These are phyloP conservation scores for Populus trichocarpa DNA, from an alignment of 441 rosid species.

Conservation along the genomic window DNA sequence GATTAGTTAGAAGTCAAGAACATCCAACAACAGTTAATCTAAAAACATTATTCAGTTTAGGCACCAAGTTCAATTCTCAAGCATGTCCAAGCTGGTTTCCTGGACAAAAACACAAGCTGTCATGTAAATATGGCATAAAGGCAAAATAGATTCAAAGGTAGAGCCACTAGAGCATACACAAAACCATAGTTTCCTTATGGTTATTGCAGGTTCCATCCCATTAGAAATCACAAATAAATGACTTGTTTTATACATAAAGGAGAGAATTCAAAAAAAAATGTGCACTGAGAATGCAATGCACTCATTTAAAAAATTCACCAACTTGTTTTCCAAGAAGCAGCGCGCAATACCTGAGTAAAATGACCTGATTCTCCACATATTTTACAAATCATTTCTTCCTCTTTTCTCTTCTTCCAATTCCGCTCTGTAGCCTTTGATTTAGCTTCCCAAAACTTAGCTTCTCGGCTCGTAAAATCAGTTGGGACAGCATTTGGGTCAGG, in stretches of 20 bases:
- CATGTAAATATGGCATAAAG: neutral
- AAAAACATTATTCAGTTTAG: neutral
- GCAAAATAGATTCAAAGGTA: neutral
- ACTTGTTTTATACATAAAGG: neutral
- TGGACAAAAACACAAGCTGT: neutral
- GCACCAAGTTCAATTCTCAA: neutral
- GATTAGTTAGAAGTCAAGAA: neutral
- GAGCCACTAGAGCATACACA: neutral
- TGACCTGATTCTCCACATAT: slow-evolving; percentile 97
- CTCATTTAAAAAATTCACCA: neutral
- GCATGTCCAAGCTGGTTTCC: neutral
- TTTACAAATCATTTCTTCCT: slow-evolving; percentile 97
- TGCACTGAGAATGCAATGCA: neutral
- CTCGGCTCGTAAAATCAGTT: slow-evolving; percentile 94
- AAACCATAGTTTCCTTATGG: neutral
- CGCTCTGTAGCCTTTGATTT: slow-evolving; percentile 98
- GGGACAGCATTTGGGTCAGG: slow-evolving; percentile 97
- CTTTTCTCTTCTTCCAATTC: slow-evolving; percentile 98
- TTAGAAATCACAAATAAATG: neutral
- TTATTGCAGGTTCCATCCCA: neutral
- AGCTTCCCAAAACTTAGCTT: slow-evolving; percentile 99
- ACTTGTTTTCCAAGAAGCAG: neutral
- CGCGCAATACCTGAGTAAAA: slow-evolving; percentile 74
- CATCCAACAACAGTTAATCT: neutral
- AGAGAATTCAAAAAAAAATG: neutral